Evolutionary conservation across 108 stramenopile species (phyloP).

Genomic region (Nitzschia sp.): DNA sequence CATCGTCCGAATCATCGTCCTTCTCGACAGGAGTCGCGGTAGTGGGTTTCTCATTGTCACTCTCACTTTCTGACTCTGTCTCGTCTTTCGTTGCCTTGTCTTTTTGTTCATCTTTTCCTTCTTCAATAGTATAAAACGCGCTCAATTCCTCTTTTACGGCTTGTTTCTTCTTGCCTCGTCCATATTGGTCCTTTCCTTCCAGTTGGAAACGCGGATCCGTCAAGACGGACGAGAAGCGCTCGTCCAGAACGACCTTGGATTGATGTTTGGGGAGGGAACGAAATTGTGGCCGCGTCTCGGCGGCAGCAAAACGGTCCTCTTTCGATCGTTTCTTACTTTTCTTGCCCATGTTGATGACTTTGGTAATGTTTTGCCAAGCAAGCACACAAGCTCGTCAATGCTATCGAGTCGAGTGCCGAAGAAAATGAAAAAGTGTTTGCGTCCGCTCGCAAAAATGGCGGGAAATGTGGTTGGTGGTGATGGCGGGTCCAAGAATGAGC

Average conservation of each 20-base stretch:
- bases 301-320: constrained; percentile 71
- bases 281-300: constrained; percentile 70
- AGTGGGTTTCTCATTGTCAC: neutral
- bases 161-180: constrained; percentile 56
- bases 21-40: constrained; percentile 11
- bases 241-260: constrained; percentile 72
- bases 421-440: no score
- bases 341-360: constrained; percentile 31
- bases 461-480: no score
- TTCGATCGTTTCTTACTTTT: constrained; percentile 17
- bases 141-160: constrained; percentile 55
- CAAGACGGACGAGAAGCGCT: constrained; percentile 83
- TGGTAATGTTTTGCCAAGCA: no score
- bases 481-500: no score
- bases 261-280: constrained; percentile 26
- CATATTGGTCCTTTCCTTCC: constrained; percentile 69
- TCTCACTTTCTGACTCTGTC: constrained; percentile 11
- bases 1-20: constrained; percentile 17
- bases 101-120: constrained; percentile 37
- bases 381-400: neutral
- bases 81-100: constrained; percentile 15
- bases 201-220: constrained; percentile 75
- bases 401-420: no score
- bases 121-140: constrained; percentile 53
- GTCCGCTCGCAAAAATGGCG: no score